Base-by-base conservation (phyloP, 2,329 filamentous ascomycete species). In the Fusarium continuum region DNA sequence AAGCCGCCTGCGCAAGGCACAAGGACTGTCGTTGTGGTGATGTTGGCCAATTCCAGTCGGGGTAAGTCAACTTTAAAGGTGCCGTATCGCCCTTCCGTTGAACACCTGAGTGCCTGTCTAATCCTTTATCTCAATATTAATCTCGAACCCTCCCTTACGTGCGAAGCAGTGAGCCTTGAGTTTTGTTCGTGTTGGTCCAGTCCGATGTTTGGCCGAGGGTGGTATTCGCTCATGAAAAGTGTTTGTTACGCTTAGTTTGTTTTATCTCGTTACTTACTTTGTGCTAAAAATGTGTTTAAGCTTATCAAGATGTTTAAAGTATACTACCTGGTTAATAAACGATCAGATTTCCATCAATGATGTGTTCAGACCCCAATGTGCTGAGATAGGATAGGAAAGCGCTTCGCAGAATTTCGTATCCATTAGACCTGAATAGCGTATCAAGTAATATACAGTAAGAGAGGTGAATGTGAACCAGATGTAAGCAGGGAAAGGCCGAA, bases 131-230 rank as follows among this genome's bases (percentile, higher is more conserved):
- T 16, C 28, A 25, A 13, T 48, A 28, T 41, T 29, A 25, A 29
- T 36, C 14, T 32, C 19, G 20, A n/a, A 28, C 13, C 43, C 20
- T 47, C 61, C 57, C 57, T 63, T 66, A 29, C 62, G 22, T 65
- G 22, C 20, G 23, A 35, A 17, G 36, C 17, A 38, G 28, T 36
- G 25, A 26, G 16, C 6, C 4, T 38, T 38, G 14, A 36, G 19
- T 38, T 38, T 38, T 36, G 10, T 7, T 36, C 11, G 6, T 14
- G 13, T 29, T 10, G 17, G 17, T 20, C 6, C 10, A 16, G 17
- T 14, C 14, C 34, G 10, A 13, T 6, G 34, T 20, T 36, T 36
- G 10, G 6, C 34, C 17, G 34, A 6, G 4, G 16, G 16, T 17
- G n/a, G 16, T 10, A 11, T 17, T 35, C 9, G 16, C 8, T 36